Percentiles rank a stretch among this genome's conserved stretches.
Conservation (phyloP, 306 rosid species). For the Hippophae tibetana region DNA sequence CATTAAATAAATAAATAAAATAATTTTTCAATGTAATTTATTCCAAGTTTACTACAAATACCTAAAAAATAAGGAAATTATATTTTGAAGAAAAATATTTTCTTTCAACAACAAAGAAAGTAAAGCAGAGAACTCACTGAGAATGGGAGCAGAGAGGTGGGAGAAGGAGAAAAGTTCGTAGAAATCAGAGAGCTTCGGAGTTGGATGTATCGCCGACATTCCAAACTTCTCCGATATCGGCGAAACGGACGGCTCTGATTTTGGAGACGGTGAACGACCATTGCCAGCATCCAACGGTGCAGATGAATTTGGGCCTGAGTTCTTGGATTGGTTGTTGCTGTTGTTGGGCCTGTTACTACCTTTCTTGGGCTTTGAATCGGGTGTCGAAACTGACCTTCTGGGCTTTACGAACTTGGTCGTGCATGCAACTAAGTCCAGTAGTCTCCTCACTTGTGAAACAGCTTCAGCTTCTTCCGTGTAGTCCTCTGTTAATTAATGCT, state of each 20-base stretch:
- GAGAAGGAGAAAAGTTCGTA: slow-evolving; percentile 81
- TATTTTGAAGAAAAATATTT: background rate
- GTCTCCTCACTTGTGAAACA: slow-evolving; percentile 62
- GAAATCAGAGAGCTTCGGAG: slow-evolving; percentile 88
- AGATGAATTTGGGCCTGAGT: slow-evolving; percentile 26
- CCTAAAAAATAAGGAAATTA: background rate
- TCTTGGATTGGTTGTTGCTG: slow-evolving; percentile 9
- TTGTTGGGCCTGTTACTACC: slow-evolving; percentile 16
- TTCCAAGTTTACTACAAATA: background rate
- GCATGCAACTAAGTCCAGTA: slow-evolving; percentile 75
- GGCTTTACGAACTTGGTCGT: slow-evolving; percentile 65
- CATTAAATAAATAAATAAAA: background rate
- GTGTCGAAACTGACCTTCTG: slow-evolving; percentile 31
- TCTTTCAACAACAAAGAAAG: background rate
- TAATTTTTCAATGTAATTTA: background rate
- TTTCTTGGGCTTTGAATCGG: slow-evolving; percentile 64
- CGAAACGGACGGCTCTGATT: slow-evolving; percentile 29
- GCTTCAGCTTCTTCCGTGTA: slow-evolving; percentile 46
- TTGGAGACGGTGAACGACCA: slow-evolving; percentile 25
- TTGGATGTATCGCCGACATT: slow-evolving; percentile 82
- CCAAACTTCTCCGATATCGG: slow-evolving; percentile 65
- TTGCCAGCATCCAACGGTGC: slow-evolving; percentile 35
- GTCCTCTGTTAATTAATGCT: slow-evolving; percentile 38
- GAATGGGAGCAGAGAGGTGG: slow-evolving; percentile 62
- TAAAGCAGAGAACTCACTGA: slow-evolving; percentile 33